These are phyloP conservation scores for Pseudocercospora vitis DNA, from an alignment of 2,329 filamentous ascomycete genomes.

Conservation along the genomic window DNA sequence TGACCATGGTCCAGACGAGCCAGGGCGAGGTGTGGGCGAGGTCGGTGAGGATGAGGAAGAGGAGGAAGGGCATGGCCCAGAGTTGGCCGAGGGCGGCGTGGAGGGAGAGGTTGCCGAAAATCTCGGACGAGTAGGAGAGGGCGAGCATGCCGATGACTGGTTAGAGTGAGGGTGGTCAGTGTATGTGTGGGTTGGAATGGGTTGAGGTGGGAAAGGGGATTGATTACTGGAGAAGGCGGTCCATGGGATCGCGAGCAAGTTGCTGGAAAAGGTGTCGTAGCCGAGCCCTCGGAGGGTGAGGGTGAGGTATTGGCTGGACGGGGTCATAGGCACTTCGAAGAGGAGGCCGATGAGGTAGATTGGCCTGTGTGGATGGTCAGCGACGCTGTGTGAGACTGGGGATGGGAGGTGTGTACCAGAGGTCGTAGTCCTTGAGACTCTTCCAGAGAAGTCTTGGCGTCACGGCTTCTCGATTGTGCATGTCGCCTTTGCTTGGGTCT, in stretches of 20 bases:
- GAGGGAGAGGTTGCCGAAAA: constrained; percentile 52
- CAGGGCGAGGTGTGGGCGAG: constrained; percentile 43
- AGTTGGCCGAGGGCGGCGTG: constrained; percentile 43
- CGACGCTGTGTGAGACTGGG: not conserved
- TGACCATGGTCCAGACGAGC: constrained; percentile 40
- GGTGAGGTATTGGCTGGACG: constrained; percentile 46
- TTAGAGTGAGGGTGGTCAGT: too few species aligned
- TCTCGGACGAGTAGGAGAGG: constrained; percentile 52
- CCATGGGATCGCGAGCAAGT: constrained; percentile 59
- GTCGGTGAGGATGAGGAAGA: constrained; percentile 32
- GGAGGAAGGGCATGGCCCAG: constrained; percentile 41
- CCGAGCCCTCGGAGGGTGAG: constrained; percentile 43
- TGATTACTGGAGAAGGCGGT: not conserved
- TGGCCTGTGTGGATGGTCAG: not conserved
- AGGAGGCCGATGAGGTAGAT: constrained; percentile 27
- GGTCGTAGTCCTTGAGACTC: constrained; percentile 21
- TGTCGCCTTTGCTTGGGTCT: constrained; percentile 54
- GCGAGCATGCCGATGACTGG: constrained; percentile 41
- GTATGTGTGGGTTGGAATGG: too few species aligned
- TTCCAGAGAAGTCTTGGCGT: constrained; percentile 42
- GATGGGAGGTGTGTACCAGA: not conserved
- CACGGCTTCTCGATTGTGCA: constrained; percentile 59
- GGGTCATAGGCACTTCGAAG: constrained; percentile 55
- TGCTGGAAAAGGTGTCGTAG: constrained; percentile 58
- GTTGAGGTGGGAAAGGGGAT: too few species aligned